phyloP scores from a whole-genome alignment of 1,284 basidiomycete genomes.

The Trametes versicolor region DNA sequence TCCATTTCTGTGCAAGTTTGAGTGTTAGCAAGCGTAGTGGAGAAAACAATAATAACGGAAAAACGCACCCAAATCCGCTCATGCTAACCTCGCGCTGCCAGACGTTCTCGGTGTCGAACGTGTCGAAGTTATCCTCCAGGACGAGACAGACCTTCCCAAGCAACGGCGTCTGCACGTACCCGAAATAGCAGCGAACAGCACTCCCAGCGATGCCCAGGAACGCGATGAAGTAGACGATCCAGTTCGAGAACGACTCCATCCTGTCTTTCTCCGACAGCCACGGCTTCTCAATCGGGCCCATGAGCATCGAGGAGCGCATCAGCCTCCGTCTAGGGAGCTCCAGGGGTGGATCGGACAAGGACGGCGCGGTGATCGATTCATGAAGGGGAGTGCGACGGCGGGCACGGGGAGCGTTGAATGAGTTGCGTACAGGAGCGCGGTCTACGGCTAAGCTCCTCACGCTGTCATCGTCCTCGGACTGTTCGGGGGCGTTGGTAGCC shows the following conservation, averaged over 20 bases:
- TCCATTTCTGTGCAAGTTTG: slow-evolving; percentile 63
- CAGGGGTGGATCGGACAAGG: too few species aligned
- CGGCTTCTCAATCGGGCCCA: slow-evolving; percentile 70
- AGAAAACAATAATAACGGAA: slow-evolving; percentile 5
- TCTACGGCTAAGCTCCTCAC: slow-evolving; percentile 19
- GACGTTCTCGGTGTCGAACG: slow-evolving; percentile 70
- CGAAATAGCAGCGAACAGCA: slow-evolving; percentile 51
- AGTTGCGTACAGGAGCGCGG: slow-evolving; percentile 40
- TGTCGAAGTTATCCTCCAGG: slow-evolving; percentile 81
- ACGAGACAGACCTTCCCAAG: slow-evolving; percentile 75
- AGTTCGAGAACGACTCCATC: slow-evolving; percentile 69
- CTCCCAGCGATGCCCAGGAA: slow-evolving; percentile 52
- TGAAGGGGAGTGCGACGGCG: slow-evolving; percentile 29
- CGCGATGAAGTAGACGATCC: slow-evolving; percentile 69
- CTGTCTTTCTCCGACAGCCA: slow-evolving; percentile 75
- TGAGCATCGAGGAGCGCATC: slow-evolving; percentile 72
- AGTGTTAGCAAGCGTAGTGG: slow-evolving; percentile 12
- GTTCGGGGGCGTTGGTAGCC: slow-evolving; percentile 23
- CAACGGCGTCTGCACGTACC: slow-evolving; percentile 61
- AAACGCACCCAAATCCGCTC: slow-evolving; percentile 83
- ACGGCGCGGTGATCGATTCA: slow-evolving; percentile 25
- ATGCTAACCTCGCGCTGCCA: slow-evolving; percentile 85
- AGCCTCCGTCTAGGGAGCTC: slow-evolving; percentile 55
- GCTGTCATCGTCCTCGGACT: not conserved
- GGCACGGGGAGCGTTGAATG: slow-evolving; percentile 45